Percentiles rank a stretch among this genome's conserved stretches.
These are phyloP conservation scores for Phytophthora tubulina DNA, from an alignment of 352 stramenopile species.

Conservation along the genomic window DNA sequence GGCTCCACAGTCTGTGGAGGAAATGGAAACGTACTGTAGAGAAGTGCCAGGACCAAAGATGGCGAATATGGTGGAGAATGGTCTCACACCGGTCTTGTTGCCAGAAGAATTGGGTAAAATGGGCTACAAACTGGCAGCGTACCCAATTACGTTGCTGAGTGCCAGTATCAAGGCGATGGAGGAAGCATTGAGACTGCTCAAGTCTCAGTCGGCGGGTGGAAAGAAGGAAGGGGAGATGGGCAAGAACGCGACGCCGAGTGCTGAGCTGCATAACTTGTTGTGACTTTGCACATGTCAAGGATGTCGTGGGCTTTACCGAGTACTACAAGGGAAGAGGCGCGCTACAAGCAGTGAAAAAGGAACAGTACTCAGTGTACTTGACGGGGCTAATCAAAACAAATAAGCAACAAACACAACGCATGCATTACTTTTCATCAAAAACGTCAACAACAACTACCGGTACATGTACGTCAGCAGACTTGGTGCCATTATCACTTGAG, in stretches of 20 bases:
- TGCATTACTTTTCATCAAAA: no score
- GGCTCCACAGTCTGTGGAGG: conserved; percentile 88
- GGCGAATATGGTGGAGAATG: conserved; percentile 94
- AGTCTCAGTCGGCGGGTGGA: conserved; percentile 50
- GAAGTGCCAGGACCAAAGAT: conserved; percentile 93
- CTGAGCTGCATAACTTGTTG: conserved; percentile 85
- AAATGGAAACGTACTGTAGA: conserved; percentile 94
- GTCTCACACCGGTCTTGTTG: conserved; percentile 92
- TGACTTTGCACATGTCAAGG: conserved; percentile 92
- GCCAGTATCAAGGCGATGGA: conserved; percentile 95
- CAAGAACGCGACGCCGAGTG: conserved; percentile 48
- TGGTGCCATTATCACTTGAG: no score
- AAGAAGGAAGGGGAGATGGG: conserved; percentile 30
- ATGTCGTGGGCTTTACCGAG: conserved; percentile 94
- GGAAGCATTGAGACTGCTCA: conserved; percentile 85
- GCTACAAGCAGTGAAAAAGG: conserved; percentile 43
- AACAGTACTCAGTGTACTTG: neutral
- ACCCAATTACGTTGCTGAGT: conserved; percentile 94
- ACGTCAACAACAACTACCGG: no score
- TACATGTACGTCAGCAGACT: neutral
- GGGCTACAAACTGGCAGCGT: conserved; percentile 94
- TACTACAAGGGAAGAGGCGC: conserved; percentile 90
- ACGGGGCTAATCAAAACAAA: no score
- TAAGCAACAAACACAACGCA: no score
- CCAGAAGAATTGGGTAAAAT: conserved; percentile 90